Conservation (phyloP, 148 eudicot species). For the Euryodendron excelsum region DNA sequence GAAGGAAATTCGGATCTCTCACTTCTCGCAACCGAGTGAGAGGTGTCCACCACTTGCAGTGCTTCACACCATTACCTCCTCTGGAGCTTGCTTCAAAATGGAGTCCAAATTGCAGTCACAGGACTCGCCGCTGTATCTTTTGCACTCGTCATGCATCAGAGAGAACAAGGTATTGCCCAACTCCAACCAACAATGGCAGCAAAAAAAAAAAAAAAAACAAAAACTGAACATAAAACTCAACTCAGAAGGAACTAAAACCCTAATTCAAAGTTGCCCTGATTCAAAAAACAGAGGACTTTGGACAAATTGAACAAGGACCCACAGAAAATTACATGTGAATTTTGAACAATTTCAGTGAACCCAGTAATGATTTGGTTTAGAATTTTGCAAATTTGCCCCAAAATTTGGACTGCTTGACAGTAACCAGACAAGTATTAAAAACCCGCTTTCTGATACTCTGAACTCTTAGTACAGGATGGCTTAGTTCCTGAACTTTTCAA, state of each 20-base stretch:
- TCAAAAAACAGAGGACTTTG: slow-evolving; percentile 14
- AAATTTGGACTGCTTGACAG: neutral
- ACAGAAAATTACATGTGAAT: neutral
- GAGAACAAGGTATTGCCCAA: slow-evolving; percentile 90
- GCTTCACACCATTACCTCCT: slow-evolving; percentile 53
- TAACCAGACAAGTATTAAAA: neutral
- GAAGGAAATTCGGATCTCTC: slow-evolving; percentile 63
- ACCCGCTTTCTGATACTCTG: neutral
- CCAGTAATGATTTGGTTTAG: neutral
- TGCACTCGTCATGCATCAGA: slow-evolving; percentile 86
- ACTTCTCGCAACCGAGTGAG: slow-evolving; percentile 71
- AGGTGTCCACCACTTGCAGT: slow-evolving; percentile 95
- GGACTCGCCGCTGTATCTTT: slow-evolving; percentile 55
- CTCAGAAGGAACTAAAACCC: neutral
- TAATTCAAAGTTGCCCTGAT: slow-evolving; percentile 13
- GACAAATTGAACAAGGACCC: slow-evolving; percentile 14
- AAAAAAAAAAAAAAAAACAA: neutral
- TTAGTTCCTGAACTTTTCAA: neutral
- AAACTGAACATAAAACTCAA: neutral
- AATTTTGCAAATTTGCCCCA: neutral
- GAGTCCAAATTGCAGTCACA: slow-evolving; percentile 50
- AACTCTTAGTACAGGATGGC: neutral
- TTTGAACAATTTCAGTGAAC: no score
- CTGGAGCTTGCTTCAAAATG: slow-evolving; percentile 77
- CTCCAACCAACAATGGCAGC: slow-evolving; percentile 21